Evolutionary conservation across 2,329 filamentous ascomycete genomes (phyloP), one percentile per base, ranked within the genome.

Genomic region (Passalora sequoiae): DNA sequence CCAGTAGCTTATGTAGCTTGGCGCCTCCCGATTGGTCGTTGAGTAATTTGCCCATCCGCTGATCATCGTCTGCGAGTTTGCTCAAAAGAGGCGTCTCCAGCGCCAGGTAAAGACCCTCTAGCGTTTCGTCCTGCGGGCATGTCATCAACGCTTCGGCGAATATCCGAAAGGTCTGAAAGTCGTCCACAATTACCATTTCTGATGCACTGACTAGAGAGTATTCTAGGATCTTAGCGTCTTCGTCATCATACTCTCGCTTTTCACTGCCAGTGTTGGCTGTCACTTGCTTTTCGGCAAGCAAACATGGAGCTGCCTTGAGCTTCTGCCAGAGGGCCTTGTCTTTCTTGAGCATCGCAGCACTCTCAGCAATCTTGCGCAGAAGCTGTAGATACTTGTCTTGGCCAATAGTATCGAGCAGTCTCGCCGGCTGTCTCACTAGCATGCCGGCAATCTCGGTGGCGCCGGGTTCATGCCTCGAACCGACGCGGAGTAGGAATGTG

Each of bases 381-480:
- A 98, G 72, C 49, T 82, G 82, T 10, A 96, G 71, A 59, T 98
- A 98, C 58, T 89, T 94, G 32, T 95, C 87, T 42, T 78, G 84
- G 55, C 89, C 83, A 42, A 98, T 77, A 1, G 84, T 81, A 22
- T 86, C 80, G 19, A 94, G 79, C 40, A 98, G 75, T 33, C 86
- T 80, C 3, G 84, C 83, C 2, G 92, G 91, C 60, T 96, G 89
- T 43, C 75, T 79, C 40, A 88, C 86, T n/a, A 92, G 76, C 65
- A 94, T 80, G 28, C 79, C 75, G 4, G 89, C 91, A 54, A 98
- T 78, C 64, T 98, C 92, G 2, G 78, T 64, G 56, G 86, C 92
- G 2, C 84, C 94, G 3, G 92, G 92, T 64, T 98, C 91, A 50
- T 80, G 82, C 66, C 94, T 96, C 2, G 89, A 91, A 7, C 92